Evolutionary conservation across 2,329 filamentous ascomycete species (phyloP), one percentile per base, ranked within the genome.

Genomic region (Ophiognomonia clavigignenti-juglandacearum): DNA sequence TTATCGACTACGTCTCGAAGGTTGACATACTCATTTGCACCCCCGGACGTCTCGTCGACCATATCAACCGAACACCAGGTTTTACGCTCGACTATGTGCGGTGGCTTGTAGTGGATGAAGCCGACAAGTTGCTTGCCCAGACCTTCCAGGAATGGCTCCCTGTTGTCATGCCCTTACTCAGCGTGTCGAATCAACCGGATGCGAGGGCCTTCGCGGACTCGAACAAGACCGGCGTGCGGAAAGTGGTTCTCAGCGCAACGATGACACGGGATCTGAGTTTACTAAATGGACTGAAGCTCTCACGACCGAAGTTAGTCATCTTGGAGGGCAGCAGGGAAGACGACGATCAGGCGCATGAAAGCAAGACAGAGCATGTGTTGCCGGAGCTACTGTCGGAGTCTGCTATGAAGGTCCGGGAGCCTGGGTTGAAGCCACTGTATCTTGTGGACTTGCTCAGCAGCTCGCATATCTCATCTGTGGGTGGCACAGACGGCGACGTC

Each of bases 21-120:
- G 82, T 95, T 4, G 91, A 97, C 62, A 79, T 97, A 27, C 75
- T 98, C 22, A 86, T 96, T 42, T 93, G 89, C 63, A 97, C 92
- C 0, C 92, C 92, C 1, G 93, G 93, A 50, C 82, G 92, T 53
- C 77, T 97, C 1, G 89, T 97, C 4, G 92, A 97, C 58, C 92
- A 97, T 64, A 77, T 96, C 42, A 84, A 85, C 53, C 83, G 84
- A 50, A 97, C 92, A 0, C 80, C 81, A 3, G 90, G 89, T 0
- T 96, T 97, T 62, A 80, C 75, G 0, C 72, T 97, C 19, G 79
- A 86, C 47, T 77, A 86, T 60, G 73, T 96, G 4, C 80, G 87
- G 51, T 97, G 91, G 90, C 73, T 97, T 0, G 80, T 96, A 3
- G 86, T 96, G 38, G 92, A 97, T 58, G 92, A 97, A 67, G 93